Percentiles rank a stretch among this genome's conserved stretches.
Conservation (phyloP, 306 rosid species). For the Prunus davidiana region DNA sequence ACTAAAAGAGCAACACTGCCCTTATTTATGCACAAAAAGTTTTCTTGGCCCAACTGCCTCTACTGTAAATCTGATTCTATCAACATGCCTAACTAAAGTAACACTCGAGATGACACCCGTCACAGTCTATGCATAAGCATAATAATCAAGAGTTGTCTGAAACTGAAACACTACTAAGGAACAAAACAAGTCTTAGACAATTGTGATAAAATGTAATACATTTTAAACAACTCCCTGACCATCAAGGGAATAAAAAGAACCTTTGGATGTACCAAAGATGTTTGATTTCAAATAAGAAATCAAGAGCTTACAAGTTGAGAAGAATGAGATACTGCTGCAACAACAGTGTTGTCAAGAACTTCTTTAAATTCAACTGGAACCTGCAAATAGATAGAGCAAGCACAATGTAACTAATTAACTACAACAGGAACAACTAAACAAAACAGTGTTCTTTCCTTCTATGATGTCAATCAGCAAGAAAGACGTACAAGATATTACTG, state of each 20-base stretch:
- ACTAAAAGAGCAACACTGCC: not conserved
- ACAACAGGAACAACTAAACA: not conserved
- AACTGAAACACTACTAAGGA: not conserved
- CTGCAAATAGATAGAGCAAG: conserved; percentile 47
- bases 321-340: conserved; percentile 85
- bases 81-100: not conserved
- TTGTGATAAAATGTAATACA: not conserved
- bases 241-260: not conserved
- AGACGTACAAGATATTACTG: not conserved
- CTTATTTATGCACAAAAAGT: not conserved
- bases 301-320: conserved; percentile 72
- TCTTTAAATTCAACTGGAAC: conserved; percentile 91
- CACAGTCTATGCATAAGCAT: not conserved
- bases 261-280: not conserved
- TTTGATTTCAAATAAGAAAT: conserved; percentile 9
- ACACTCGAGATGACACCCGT: not conserved
- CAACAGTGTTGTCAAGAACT: conserved; percentile 80
- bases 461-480: not conserved
- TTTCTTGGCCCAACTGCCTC: conserved; percentile 5
- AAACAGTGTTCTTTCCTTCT: not conserved
- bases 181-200: not conserved
- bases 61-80: not conserved
- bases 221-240: not conserved
- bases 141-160: not conserved
- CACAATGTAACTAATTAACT: conserved; percentile 2